Evolutionary conservation across 2,329 filamentous ascomycete genomes (phyloP), one percentile per base, ranked within the genome.

Genomic region (Pseudocercospora eumusae): DNA sequence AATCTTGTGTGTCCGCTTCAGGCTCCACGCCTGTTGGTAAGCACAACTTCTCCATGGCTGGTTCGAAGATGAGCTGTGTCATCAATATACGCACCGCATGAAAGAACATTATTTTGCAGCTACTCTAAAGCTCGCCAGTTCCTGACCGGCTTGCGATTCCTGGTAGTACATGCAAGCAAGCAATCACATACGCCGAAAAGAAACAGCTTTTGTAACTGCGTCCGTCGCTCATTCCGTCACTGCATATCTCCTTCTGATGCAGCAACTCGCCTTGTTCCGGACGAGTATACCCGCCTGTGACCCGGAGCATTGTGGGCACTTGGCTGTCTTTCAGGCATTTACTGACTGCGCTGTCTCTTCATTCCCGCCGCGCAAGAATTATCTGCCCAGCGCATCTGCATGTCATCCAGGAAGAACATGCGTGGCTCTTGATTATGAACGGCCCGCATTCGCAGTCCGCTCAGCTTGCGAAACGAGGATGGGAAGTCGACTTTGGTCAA

Each of bases 361-460:
- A 90, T 70, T 83, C 88, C 82, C 57, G 82, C 81, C 36, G 73
- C 75, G 65, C 82, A 84, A 44, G 73, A 80, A 63, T 79, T 79
- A 72, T 84, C 79, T 60, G 73, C 76, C 82, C 82, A 84, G 45
- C 75, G 77, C 69, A 83, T 69, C 50, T 75, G 65, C 60, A 84
- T 68, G 61, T 81, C 76, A 65, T 83, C 82, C 73, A 83, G 73
- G 73, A 82, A 80, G 67, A 78, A 80, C 68, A 77, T 72, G 4
- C 71, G 72, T 55, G 72, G 68, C 65, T 73, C 64, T 27, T 65
- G 59, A 31, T 69, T 68, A 42, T 76, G 78, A 57, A 75, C 79
- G 10, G 81, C 81, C 52, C 79, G 77, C 66, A 84, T 79, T 65
- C 79, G 78, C 20, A 84, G 75, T 8, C 80, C 79, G 13, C 76